Conservation (phyloP, 768 basidiomycete species). For the Tulasnella sp. region DNA sequence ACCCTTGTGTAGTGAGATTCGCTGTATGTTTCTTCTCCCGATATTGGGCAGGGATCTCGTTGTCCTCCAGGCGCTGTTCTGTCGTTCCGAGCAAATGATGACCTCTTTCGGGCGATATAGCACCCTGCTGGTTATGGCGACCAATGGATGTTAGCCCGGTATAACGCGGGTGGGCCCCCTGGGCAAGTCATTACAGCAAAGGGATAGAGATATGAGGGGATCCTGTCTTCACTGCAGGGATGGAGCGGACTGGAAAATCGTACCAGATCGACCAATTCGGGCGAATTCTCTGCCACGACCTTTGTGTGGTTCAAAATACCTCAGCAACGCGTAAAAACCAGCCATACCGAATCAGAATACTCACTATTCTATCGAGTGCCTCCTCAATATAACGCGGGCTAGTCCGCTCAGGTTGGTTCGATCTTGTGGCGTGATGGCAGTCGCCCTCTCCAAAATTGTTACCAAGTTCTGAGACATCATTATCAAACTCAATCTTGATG, state of each 20-base stretch:
- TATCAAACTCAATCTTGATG: background rate
- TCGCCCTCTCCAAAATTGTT: background rate
- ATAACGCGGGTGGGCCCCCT: background rate
- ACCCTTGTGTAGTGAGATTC: too few relatives aligned
- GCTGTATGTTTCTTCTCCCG: background rate
- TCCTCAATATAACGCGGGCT: background rate
- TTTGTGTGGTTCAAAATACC: background rate
- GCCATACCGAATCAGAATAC: background rate
- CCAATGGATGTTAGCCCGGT: background rate
- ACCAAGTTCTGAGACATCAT: background rate
- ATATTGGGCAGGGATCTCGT: background rate
- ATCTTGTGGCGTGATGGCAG: background rate
- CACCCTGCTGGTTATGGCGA: background rate
- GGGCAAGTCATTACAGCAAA: background rate
- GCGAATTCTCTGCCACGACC: background rate
- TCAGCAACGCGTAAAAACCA: background rate
- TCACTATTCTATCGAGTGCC: background rate
- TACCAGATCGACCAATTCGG: background rate
- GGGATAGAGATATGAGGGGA: background rate
- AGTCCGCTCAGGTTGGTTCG: background rate
- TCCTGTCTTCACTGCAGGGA: background rate
- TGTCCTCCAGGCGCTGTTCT: background rate
- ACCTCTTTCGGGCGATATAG: background rate
- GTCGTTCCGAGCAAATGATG: background rate
- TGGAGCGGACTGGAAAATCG: background rate